A percentile compares a stretch with the other conserved stretches of the same genome.
phyloP scores from a whole-genome alignment of 106 monocot genomes.

The Acorus gramineus region DNA sequence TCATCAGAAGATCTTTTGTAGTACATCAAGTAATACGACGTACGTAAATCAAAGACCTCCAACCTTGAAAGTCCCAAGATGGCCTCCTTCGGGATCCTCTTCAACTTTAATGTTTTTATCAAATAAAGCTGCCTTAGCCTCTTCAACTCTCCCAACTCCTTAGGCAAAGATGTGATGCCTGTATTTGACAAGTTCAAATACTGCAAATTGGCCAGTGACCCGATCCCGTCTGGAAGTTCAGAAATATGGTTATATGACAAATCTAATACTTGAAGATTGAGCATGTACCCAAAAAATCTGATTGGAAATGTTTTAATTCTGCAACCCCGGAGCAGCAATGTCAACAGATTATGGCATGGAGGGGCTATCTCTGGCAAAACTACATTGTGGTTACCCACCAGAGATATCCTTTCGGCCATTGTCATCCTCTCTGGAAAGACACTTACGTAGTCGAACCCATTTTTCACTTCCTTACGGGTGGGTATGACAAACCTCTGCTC shows the following conservation, averaged over 20 bases:
- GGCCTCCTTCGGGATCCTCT: neutral
- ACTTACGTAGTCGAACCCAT: neutral
- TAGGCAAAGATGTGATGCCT: neutral
- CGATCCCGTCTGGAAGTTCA: neutral
- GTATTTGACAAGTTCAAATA: neutral
- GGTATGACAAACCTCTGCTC: neutral
- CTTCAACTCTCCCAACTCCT: slow-evolving; percentile 1
- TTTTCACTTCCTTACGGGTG: neutral
- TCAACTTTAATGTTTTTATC: neutral
- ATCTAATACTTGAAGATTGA: slow-evolving; percentile 1
- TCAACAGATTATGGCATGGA: neutral
- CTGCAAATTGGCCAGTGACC: neutral
- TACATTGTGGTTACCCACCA: neutral
- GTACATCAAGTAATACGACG: neutral
- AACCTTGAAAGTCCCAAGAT: neutral
- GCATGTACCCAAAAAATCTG: slow-evolving; percentile 2
- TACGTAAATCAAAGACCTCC: neutral
- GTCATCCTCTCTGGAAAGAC: neutral
- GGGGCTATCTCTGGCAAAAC: neutral
- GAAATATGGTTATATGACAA: neutral
- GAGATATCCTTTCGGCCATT: slow-evolving; percentile 4
- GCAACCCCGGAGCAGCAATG: neutral
- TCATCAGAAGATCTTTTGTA: neutral
- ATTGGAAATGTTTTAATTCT: neutral
- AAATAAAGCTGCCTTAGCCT: slow-evolving; percentile 5